A percentile compares a stretch with the other conserved stretches of the same genome.
phyloP scores from a whole-genome alignment of 352 stramenopile genomes.

The Paralagenidium karlingii region DNA sequence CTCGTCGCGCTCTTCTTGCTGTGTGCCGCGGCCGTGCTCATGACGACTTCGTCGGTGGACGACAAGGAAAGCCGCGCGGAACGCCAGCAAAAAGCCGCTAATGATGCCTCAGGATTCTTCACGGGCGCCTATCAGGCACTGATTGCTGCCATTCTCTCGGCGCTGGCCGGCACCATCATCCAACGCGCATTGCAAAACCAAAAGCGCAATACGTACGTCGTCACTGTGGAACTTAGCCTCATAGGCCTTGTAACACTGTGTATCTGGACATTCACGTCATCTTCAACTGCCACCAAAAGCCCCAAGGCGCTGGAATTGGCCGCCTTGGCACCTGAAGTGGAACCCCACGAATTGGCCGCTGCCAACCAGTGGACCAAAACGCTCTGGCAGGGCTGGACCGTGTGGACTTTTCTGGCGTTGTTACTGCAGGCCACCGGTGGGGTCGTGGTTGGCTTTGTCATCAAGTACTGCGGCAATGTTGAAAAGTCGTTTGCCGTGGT shows the following conservation, averaged over 20 bases:
- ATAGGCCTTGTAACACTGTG: conserved; percentile 48
- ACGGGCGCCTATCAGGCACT: conserved; percentile 60
- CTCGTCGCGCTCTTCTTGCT: conserved; percentile 55
- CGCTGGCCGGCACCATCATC: conserved; percentile 63
- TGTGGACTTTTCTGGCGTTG: conserved; percentile 44
- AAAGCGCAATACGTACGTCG: conserved; percentile 63
- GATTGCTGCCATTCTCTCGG: conserved; percentile 59
- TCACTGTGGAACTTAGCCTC: conserved; percentile 69
- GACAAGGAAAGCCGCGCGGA: not conserved
- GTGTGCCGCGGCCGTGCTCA: conserved; percentile 57
- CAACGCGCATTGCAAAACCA: conserved; percentile 55
- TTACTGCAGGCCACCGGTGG: conserved; percentile 58
- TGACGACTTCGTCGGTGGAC: conserved; percentile 30
- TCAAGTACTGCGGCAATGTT: conserved; percentile 76
- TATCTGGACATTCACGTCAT: conserved; percentile 30
- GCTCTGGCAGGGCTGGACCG: conserved; percentile 64
- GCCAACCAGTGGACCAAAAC: conserved; percentile 3
- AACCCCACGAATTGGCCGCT: not conserved
- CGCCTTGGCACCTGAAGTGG: not conserved
- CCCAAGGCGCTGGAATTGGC: too few relatives aligned
- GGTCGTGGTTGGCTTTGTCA: conserved; percentile 70
- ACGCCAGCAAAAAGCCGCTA: not conserved
- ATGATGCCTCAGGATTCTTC: conserved; percentile 30
- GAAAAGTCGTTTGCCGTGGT: conserved; percentile 79
- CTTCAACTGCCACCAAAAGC: conserved; percentile 6